Percentiles rank a stretch among this genome's conserved stretches.
These are phyloP conservation scores for Sporothrix sp. DNA, from an alignment of 2,329 filamentous ascomycete species.

Conservation along the genomic window DNA sequence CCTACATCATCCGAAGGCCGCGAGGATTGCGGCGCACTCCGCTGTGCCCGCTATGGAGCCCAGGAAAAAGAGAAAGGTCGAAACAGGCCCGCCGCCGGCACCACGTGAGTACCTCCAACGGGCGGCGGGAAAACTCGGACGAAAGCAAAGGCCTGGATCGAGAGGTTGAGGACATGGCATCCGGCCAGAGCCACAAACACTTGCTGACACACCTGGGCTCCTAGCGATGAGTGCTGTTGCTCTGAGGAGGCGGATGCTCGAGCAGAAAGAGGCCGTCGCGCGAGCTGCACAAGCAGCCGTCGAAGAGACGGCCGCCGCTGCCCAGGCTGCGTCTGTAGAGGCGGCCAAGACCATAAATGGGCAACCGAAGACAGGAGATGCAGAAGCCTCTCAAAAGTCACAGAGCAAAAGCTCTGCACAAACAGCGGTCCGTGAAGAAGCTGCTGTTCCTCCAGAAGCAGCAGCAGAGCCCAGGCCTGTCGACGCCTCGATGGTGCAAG, in stretches of 20 bases:
- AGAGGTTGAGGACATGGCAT: no score
- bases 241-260: background rate
- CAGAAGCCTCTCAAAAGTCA: background rate
- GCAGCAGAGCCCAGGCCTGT: background rate
- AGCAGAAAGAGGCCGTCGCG: background rate
- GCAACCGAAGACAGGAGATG: background rate
- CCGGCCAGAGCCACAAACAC: no score
- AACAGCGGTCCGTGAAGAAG: background rate
- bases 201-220: background rate
- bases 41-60: conserved; percentile 18
- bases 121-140: background rate
- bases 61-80: conserved; percentile 32
- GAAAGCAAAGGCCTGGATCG: background rate
- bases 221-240: background rate
- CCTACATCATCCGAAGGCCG: background rate
- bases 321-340: background rate
- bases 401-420: background rate
- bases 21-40: background rate
- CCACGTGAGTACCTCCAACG: conserved; percentile 24
- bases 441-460: background rate
- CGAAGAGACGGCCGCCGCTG: background rate
- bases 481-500: background rate
- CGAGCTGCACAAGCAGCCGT: background rate
- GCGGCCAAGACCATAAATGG: background rate
- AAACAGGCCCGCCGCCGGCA: conserved; percentile 20